phyloP scores from a whole-genome alignment of 1,139 yeast genomes.

The Kodamaea plutei region DNA sequence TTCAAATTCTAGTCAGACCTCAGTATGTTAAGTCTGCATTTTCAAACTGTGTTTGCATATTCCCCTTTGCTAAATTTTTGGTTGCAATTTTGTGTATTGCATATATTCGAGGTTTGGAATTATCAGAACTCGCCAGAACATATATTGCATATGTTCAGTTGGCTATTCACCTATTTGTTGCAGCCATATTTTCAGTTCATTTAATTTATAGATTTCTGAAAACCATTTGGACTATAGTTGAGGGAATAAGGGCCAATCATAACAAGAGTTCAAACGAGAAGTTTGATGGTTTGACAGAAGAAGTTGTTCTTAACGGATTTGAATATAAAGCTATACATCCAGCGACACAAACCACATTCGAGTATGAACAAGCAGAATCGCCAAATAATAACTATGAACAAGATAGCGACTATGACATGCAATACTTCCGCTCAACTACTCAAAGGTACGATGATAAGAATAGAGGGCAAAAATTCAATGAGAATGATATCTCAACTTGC shows the following conservation, averaged over 20 bases:
- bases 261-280: not conserved
- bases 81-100: slow-evolving; percentile 42
- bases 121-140: slow-evolving; percentile 34
- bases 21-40: slow-evolving; percentile 36
- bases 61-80: slow-evolving; percentile 35
- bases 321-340: not conserved
- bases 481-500: not conserved
- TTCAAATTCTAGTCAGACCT: slow-evolving; percentile 35
- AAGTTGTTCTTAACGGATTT: not conserved
- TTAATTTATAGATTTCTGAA: slow-evolving; percentile 27
- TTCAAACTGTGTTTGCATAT: slow-evolving; percentile 35
- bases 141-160: slow-evolving; percentile 41
- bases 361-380: not conserved
- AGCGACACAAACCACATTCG: not conserved
- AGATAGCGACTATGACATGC: not conserved
- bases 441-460: not conserved
- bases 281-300: not conserved
- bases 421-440: not conserved
- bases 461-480: not conserved
- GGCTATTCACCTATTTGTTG: slow-evolving; percentile 35
- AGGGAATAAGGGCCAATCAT: not conserved
- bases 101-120: slow-evolving; percentile 27
- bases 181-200: slow-evolving; percentile 32
- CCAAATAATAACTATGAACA: not conserved
- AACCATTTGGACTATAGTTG: slow-evolving; percentile 13